phyloP scores from a whole-genome alignment of 306 rosid genomes.

The Senna siamea region DNA sequence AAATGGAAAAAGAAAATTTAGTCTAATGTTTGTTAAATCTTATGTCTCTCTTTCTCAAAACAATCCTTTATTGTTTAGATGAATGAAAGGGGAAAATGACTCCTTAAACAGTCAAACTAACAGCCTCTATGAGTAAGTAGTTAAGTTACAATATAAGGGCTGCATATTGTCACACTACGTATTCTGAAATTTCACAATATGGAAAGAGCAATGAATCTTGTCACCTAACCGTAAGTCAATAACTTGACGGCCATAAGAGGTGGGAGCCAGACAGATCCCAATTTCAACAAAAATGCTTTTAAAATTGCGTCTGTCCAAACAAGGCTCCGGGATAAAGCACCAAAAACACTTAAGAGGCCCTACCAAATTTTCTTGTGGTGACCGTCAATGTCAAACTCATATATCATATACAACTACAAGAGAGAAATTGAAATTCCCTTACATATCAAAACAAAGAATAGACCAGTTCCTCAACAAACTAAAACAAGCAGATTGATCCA shows the following conservation, averaged over 20 bases:
- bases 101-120: neutral
- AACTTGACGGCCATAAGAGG: neutral
- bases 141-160: neutral
- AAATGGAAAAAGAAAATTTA: neutral
- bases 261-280: neutral
- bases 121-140: neutral
- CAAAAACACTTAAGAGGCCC: slow-evolving; percentile 1
- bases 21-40: neutral
- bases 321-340: neutral
- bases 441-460: slow-evolving; percentile 27
- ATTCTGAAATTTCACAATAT: neutral
- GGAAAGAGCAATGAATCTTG: neutral
- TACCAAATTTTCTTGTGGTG: neutral
- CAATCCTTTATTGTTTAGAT: neutral
- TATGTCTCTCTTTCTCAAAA: neutral
- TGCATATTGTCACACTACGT: neutral
- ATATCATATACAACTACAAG: slow-evolving; percentile 1
- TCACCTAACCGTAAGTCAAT: neutral
- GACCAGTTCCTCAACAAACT: slow-evolving; percentile 16
- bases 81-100: neutral
- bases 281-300: slow-evolving; percentile 9
- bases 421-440: slow-evolving; percentile 17
- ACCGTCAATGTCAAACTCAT: slow-evolving; percentile 38
- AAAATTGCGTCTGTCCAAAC: neutral
- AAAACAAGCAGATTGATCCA: slow-evolving; percentile 28